phyloP scores from a whole-genome alignment of 192 early-diverging fungal genomes.

The Tieghemiomyces parasiticus region DNA sequence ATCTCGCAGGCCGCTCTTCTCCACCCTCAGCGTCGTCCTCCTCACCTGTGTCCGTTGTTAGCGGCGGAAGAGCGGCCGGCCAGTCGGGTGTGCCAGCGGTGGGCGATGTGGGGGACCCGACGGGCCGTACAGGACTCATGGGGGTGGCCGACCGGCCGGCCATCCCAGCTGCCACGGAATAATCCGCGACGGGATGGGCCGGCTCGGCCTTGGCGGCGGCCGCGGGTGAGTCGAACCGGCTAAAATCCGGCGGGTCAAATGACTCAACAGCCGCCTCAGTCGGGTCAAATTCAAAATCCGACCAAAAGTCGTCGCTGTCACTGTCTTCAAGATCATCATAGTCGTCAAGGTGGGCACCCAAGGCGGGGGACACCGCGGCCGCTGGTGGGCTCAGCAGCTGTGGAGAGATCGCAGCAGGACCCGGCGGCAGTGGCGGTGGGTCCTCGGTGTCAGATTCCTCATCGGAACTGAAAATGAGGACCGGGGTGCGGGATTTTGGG shows the following conservation, averaged over 20 bases:
- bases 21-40: neutral
- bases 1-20: too few relatives aligned
- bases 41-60: neutral
- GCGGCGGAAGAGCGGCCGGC: neutral
- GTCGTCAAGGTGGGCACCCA: conserved; percentile 22
- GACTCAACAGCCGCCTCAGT: neutral
- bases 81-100: neutral
- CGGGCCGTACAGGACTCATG: neutral
- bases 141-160: neutral
- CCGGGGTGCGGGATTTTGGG: conserved; percentile 1
- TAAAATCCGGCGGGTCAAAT: conserved; percentile 14
- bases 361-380: too few relatives aligned
- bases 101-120: neutral
- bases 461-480: conserved; percentile 1
- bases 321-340: conserved; percentile 32
- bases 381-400: too few relatives aligned
- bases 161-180: neutral
- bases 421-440: neutral
- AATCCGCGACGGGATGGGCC: conserved; percentile 11
- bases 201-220: too few relatives aligned
- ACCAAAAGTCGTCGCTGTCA: conserved; percentile 32
- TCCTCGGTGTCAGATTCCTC: conserved; percentile 1
- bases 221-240: too few relatives aligned
- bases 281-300: conserved; percentile 5
- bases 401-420: neutral